A percentile compares a stretch with the other conserved stretches of the same genome.
These are phyloP conservation scores for Phytophthora chlamydospora DNA, from an alignment of 352 stramenopile genomes.

Conservation along the genomic window DNA sequence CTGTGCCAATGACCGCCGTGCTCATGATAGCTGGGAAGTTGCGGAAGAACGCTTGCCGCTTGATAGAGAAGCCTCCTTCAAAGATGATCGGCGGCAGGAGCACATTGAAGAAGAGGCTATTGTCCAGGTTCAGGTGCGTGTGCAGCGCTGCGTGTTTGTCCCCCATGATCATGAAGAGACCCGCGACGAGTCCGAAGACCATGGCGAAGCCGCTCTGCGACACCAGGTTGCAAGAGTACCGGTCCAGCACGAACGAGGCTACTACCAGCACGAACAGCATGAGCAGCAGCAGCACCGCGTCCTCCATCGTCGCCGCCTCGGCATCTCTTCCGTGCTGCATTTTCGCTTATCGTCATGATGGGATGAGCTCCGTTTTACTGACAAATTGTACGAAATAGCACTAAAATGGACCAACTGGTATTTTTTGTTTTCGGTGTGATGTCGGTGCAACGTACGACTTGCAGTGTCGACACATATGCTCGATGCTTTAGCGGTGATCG, in stretches of 20 bases:
- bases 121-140: slow-evolving; percentile 84
- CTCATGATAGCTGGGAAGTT: slow-evolving; percentile 89
- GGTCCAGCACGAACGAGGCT: slow-evolving; percentile 84
- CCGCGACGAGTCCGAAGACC: slow-evolving; percentile 73
- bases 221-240: slow-evolving; percentile 83
- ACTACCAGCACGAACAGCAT: slow-evolving; percentile 89
- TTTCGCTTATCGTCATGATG: slow-evolving; percentile 30
- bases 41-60: slow-evolving; percentile 85
- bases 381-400: slow-evolving; percentile 30
- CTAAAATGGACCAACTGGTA: slow-evolving; percentile 25
- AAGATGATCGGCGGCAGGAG: slow-evolving; percentile 89
- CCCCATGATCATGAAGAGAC: slow-evolving; percentile 68
- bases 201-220: slow-evolving; percentile 87
- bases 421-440: slow-evolving; percentile 16
- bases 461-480: neutral
- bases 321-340: slow-evolving; percentile 32
- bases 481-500: slow-evolving; percentile 23
- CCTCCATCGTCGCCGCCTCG: slow-evolving; percentile 60
- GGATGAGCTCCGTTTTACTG: slow-evolving; percentile 21
- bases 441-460: slow-evolving; percentile 13
- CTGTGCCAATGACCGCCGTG: slow-evolving; percentile 77
- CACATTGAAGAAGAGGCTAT: slow-evolving; percentile 88
- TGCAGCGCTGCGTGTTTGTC: slow-evolving; percentile 65
- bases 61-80: slow-evolving; percentile 87
- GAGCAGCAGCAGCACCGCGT: slow-evolving; percentile 78